Conservation (phyloP, 2,329 filamentous ascomycete genomes). For the Trichoderma guizhouense region DNA sequence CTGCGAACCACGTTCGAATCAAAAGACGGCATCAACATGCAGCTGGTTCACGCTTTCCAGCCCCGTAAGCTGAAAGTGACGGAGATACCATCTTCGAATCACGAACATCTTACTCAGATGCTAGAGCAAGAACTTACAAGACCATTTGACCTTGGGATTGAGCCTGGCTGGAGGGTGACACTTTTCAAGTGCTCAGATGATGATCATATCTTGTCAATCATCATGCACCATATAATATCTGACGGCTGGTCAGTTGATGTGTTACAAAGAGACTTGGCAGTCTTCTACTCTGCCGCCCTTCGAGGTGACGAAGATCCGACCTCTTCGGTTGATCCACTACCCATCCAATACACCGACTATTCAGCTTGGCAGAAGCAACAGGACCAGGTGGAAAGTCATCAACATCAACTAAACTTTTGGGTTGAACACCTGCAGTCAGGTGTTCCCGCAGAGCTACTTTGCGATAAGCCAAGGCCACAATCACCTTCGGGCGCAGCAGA, state of each 20-base stretch:
- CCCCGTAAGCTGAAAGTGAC: not conserved
- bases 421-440: not conserved
- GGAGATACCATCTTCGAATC: not conserved
- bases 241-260: not conserved
- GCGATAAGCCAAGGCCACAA: not conserved
- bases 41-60: not conserved
- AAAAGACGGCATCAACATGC: not conserved
- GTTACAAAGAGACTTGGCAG: not conserved
- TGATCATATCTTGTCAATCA: not conserved
- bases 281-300: not conserved
- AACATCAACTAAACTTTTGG: not conserved
- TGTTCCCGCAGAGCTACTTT: not conserved
- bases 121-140: not conserved
- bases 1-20: not conserved
- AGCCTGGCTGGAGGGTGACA: not conserved
- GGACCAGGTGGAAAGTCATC: not conserved
- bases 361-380: not conserved
- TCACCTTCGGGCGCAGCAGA: not conserved
- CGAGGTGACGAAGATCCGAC: not conserved
- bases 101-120: not conserved
- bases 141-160: not conserved
- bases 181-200: not conserved
- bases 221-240: not conserved
- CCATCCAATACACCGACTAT: not conserved
- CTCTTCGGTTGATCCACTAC: not conserved